Evolutionary conservation across 768 basidiomycete species (phyloP), one percentile per base, ranked within the genome.

Genomic region (Ephemerocybe angulata): DNA sequence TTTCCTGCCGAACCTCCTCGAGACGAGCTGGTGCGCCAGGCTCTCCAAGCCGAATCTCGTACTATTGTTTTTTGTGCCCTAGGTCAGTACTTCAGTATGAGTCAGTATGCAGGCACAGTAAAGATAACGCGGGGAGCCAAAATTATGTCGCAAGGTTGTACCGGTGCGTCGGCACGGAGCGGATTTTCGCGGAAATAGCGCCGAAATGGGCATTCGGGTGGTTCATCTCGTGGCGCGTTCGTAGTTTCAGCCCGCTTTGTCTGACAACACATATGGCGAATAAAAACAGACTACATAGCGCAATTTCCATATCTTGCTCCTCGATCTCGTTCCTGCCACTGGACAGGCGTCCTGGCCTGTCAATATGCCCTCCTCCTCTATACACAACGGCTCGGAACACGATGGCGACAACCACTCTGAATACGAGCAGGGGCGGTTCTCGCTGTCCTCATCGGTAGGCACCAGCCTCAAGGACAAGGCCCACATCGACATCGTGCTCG

Each of bases 401-500:
- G 38, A 41, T 41, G 38, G 10, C 5, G 38, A 41, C 7, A 13
- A 6, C 21, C 10, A 41, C 38, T 19, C 5, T 17, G 33, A 35
- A 8, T 17, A 35, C 33, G 8, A 35, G n/a, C n/a, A n/a, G n/a
- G n/a, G n/a, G n/a, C n/a, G n/a, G n/a, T n/a, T n/a, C n/a, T n/a
- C n/a, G n/a, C n/a, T n/a, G n/a, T n/a, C n/a, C n/a, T n/a, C n/a
- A n/a, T n/a, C n/a, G n/a, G n/a, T n/a, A n/a, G n/a, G n/a, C 33
- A 17, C 33, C 17, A 35, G 8, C 8, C 33, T 17, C 38, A 41
- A 41, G 38, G 38, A 41, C 30, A 73, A 71, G 25, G 73, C 82
- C n/a, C 72, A 70, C 47, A 76, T 98, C 59, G 88, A 94, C 60
- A 87, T 98, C 62, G 64, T 84, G 51, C 81, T 97, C 52, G 84